A percentile compares a stretch with the other conserved stretches of the same genome.
Evolutionary conservation across 2,329 filamentous ascomycete species (phyloP).

Genomic region (Hypoxylon sp.): DNA sequence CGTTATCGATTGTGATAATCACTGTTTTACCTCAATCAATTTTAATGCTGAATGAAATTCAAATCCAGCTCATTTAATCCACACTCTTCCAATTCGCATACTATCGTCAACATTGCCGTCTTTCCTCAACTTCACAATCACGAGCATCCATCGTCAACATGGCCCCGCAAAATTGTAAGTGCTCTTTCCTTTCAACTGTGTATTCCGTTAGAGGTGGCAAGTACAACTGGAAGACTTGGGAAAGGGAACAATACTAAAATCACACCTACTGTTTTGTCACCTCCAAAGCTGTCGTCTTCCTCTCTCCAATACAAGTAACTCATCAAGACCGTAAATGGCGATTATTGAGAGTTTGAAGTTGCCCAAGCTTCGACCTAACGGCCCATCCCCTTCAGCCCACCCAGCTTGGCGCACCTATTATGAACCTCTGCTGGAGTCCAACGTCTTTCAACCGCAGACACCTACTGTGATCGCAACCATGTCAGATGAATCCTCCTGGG

Average conservation of each 20-base stretch:
- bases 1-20: background rate
- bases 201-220: background rate
- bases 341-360: background rate
- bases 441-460: too few species aligned
- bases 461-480: too few species aligned
- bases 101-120: conserved; percentile 4
- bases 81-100: background rate
- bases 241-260: background rate
- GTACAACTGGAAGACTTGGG: background rate
- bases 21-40: too few species aligned
- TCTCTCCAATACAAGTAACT: background rate
- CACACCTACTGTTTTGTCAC: background rate
- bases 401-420: too few species aligned
- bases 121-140: conserved; percentile 4
- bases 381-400: too few species aligned
- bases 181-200: conserved; percentile 6
- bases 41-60: background rate
- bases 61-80: background rate
- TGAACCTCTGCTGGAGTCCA: too few species aligned
- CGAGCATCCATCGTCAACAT: conserved; percentile 32
- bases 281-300: background rate
- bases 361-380: too few species aligned
- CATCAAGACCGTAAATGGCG: background rate
- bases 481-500: too few species aligned
- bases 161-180: conserved; percentile 50